Evolutionary conservation across 371 early-diverging fungal species (phyloP).

Genomic region (Basidiobolus meristosporus): DNA sequence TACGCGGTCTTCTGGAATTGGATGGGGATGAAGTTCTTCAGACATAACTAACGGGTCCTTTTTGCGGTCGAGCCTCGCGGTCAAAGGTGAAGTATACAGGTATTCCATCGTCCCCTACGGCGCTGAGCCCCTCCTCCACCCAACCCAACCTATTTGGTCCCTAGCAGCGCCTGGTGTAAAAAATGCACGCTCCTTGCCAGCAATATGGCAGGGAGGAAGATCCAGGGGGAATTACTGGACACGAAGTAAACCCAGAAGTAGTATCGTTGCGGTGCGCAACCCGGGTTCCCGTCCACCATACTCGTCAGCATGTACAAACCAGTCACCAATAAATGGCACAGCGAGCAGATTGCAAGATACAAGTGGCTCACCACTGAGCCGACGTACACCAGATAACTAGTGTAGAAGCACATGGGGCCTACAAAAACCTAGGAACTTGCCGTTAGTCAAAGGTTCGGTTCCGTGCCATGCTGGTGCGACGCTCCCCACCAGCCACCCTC

Average conservation of each 20-base stretch:
- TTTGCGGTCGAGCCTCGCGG: no score
- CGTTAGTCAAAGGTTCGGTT: not conserved
- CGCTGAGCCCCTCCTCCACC: no score
- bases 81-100: no score
- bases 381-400: conserved; percentile 35
- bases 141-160: no score
- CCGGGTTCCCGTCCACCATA: conserved; percentile 29
- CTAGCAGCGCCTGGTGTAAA: no score
- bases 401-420: conserved; percentile 51
- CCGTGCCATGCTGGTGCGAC: no score
- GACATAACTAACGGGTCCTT: conserved; percentile 73
- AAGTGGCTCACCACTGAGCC: conserved; percentile 39
- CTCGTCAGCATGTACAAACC: conserved; percentile 51
- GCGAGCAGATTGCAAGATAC: conserved; percentile 39
- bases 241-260: conserved; percentile 69
- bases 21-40: conserved; percentile 88
- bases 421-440: conserved; percentile 24
- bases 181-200: no score
- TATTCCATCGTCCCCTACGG: no score
- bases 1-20: conserved; percentile 80
- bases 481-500: no score
- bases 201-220: conserved; percentile 28
- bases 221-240: conserved; percentile 46
- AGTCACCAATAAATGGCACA: conserved; percentile 59
- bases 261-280: conserved; percentile 38